Base-by-base conservation (phyloP, 768 basidiomycete genomes). In the Lactarius psammicola region DNA sequence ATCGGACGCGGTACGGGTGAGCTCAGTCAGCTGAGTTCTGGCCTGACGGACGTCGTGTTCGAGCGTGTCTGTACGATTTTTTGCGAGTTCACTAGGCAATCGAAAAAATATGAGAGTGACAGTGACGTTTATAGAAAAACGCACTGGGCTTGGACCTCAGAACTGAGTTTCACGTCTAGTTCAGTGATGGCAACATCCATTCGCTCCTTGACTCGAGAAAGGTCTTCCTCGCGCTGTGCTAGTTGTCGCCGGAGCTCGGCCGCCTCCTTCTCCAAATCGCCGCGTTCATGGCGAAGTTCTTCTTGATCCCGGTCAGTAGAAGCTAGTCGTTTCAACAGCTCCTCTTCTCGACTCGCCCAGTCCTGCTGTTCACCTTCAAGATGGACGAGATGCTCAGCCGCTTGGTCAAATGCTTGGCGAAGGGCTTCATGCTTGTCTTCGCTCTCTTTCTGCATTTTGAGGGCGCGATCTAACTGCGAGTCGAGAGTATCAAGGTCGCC, bases 401-500 rank as follows among this genome's bases (percentile, higher is more conserved):
- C 93, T 70, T 93, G 82, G 59, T 92, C 88, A 73, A 94, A 94
- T 18, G 87, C 89, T 57, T 82, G 78, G 31, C 86, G 82, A 58
- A 93, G 79, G 17, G 84, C 80, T 64, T 87, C 85, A 65, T 91
- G 84, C 71, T 90, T 91, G 75, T 90, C 88, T 66, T 94, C 90
- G 51, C 82, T 85, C 70, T 91, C 86, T 74, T 88, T 91, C 75
- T 93, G 90, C 51, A 88, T 80, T 44, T 84, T 81, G 72, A 94
- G 80, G 0, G 90, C 88, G 9, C 89, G 84, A 63, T 92, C 92
- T 10, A 96, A 82, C 72, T 98, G 94, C 4, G 87, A 88, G 71
- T 95, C 93, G 15, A 96, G 80, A 2, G 86, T 81, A 63, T 95
- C 92, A 54, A 96, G 81, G 71, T 98, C 95, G 3, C 81, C 80